phyloP scores from a whole-genome alignment of 495 filamentous ascomycete species.

The Aspergillus conjunctus region DNA sequence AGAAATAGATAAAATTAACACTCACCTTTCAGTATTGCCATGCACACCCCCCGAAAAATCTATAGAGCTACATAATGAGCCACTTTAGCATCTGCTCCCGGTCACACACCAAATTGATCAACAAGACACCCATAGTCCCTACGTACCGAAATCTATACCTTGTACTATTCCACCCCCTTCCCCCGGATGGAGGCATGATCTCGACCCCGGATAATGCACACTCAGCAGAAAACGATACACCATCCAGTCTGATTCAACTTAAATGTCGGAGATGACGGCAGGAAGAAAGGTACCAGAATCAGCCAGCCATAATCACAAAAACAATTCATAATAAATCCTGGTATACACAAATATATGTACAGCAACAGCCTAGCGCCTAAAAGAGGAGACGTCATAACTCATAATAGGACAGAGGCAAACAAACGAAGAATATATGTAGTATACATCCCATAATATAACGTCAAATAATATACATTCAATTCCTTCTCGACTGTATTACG shows the following conservation, averaged over 20 bases:
- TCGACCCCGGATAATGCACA: neutral
- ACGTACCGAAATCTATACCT: neutral
- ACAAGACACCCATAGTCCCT: neutral
- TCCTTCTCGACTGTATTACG: neutral
- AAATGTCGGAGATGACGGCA: no score
- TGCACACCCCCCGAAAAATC: no score
- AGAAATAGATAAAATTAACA: no score
- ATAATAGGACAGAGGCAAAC: neutral
- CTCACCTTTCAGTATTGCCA: no score
- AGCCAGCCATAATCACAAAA: neutral
- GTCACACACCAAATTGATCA: no score
- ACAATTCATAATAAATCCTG: neutral
- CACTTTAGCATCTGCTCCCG: no score
- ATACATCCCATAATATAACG: neutral
- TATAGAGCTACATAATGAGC: no score
- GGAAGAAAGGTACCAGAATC: no score
- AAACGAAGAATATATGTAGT: neutral
- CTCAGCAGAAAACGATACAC: no score
- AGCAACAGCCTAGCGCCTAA: neutral
- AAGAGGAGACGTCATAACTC: constrained; percentile 1
- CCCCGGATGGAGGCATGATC: neutral
- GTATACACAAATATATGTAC: neutral
- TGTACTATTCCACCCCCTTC: neutral
- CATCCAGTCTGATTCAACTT: no score
- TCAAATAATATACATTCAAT: neutral